phyloP scores from a whole-genome alignment of 139 green algal species.

The Yamagishiella unicocca region DNA sequence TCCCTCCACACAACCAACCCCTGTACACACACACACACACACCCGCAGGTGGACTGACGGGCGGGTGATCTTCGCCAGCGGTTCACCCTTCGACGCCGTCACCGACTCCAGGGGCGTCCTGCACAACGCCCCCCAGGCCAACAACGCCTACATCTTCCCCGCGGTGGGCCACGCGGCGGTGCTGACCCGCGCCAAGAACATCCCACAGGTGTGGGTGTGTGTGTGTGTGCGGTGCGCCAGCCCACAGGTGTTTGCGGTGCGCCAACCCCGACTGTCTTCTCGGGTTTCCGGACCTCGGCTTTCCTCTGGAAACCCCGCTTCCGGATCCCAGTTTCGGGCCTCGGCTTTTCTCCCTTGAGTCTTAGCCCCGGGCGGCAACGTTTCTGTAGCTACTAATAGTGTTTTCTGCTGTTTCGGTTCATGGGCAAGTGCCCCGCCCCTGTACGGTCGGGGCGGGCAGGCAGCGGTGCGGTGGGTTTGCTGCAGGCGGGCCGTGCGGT shows the following conservation, averaged over 20 bases:
- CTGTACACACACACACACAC: neutral
- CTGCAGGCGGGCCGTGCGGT: too few species aligned
- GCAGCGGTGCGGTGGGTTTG: too few species aligned
- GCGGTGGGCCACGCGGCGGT: slow-evolving; percentile 71
- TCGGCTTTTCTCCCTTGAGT: too few species aligned
- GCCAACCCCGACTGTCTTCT: too few species aligned
- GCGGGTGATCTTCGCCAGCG: slow-evolving; percentile 87
- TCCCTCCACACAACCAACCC: neutral
- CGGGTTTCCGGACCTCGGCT: too few species aligned
- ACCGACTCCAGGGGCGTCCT: slow-evolving; percentile 27
- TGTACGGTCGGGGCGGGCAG: too few species aligned
- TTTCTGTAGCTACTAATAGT: neutral
- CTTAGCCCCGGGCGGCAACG: neutral
- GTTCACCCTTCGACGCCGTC: slow-evolving; percentile 83
- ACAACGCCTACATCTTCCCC: slow-evolving; percentile 89
- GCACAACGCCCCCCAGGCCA: slow-evolving; percentile 64
- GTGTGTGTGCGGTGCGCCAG: neutral
- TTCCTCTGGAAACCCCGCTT: too few species aligned
- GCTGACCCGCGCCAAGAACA: slow-evolving; percentile 51
- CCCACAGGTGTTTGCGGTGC: too few species aligned
- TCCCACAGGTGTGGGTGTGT: neutral
- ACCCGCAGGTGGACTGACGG: slow-evolving; percentile 73
- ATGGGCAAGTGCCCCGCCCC: too few species aligned
- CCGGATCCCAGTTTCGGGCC: too few species aligned
- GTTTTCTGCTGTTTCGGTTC: too few species aligned